Conservation (phyloP, 1,139 yeast genomes). For the Suhomyces taliae region DNA sequence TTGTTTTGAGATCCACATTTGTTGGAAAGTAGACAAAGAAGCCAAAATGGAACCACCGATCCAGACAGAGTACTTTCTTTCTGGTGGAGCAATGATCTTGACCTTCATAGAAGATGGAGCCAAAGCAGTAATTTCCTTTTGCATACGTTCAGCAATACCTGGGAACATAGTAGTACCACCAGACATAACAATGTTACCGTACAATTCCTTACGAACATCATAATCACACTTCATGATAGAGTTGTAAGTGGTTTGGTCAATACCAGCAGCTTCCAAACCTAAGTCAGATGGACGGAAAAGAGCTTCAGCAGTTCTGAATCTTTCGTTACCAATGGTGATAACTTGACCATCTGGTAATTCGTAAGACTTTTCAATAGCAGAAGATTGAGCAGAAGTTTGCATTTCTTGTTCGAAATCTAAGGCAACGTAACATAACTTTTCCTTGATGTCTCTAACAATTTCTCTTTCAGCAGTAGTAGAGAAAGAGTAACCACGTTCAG, state of each 20-base stretch:
- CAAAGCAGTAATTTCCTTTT: conserved; percentile 98
- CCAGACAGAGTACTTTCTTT: conserved; percentile 99
- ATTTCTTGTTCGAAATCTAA: conserved; percentile 96
- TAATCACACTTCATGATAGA: conserved; percentile 99
- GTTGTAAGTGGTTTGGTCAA: conserved; percentile 99
- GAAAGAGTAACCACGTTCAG: conserved; percentile 99
- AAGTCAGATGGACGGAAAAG: conserved; percentile 97
- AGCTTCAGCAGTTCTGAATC: conserved; percentile 99
- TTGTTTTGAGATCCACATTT: conserved; percentile 99
- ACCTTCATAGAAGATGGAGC: conserved; percentile 99
- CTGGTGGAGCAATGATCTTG: conserved; percentile 99
- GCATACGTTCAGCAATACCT: conserved; percentile 99
- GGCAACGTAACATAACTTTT: conserved; percentile 97
- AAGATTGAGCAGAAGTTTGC: conserved; percentile 98
- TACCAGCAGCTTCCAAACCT: conserved; percentile 99
- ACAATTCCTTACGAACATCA: conserved; percentile 98
- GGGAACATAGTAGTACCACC: conserved; percentile 99
- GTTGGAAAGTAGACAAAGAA: conserved; percentile 98
- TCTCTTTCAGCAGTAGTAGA: conserved; percentile 99
- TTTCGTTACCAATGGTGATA: conserved; percentile 98
- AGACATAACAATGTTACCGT: conserved; percentile 99
- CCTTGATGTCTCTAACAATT: conserved; percentile 99
- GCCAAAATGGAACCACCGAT: conserved; percentile 99
- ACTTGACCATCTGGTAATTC: conserved; percentile 99
- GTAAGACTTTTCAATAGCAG: conserved; percentile 97